Base-by-base conservation (phyloP, 495 filamentous ascomycete genomes). In the Cercophora sp. region DNA sequence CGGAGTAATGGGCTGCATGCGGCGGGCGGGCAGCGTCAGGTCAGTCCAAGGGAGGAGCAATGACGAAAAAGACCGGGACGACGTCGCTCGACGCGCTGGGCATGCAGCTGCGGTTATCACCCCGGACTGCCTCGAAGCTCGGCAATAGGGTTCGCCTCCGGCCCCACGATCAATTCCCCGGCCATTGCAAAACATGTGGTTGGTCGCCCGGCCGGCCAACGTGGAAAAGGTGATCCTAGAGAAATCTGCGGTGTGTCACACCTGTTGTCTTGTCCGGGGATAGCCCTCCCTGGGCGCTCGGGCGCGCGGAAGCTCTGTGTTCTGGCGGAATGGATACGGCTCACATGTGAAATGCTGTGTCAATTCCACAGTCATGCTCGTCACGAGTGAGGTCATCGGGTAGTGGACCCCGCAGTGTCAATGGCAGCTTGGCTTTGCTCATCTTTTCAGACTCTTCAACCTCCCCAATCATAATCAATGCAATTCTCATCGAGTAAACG, bases 11-110 rank as follows among this genome's bases (percentile, higher is more conserved):
- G 8, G 22, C 46, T 34, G 46, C 46, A 48, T 48, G 46, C 46
- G 20, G 46, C 18, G 40, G 40, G 22, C 36, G 9, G 36, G 36
- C 8, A 18, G n/a, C 36, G 11, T 6, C 1, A 15, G 36, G 5
- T 11, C 13, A 36, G 3, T 11, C 15, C 8, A 9, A 25, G 40
- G 39, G 40, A 20, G 29, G 46, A 19, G 31, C 32, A 23, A 48
- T 40, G 54, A 56, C 47, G 54, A 51, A 45, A 55, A 55, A 36
- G 36, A 46, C 25, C 32, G 32, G 43, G 52, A n/a, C n/a, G 35
- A 11, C 27, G 32, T 0, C 20, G 10, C n/a, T 35, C n/a, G 29
- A 32, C 8, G 8, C 6, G 29, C 29, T 13, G 29, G 29, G n/a
- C n/a, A n/a, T n/a, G n/a, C n/a, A n/a, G n/a, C n/a, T n/a, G n/a